A percentile compares a stretch with the other conserved stretches of the same genome.
phyloP scores from a whole-genome alignment of 2,329 filamentous ascomycete species.

The Piedraia hortae region DNA sequence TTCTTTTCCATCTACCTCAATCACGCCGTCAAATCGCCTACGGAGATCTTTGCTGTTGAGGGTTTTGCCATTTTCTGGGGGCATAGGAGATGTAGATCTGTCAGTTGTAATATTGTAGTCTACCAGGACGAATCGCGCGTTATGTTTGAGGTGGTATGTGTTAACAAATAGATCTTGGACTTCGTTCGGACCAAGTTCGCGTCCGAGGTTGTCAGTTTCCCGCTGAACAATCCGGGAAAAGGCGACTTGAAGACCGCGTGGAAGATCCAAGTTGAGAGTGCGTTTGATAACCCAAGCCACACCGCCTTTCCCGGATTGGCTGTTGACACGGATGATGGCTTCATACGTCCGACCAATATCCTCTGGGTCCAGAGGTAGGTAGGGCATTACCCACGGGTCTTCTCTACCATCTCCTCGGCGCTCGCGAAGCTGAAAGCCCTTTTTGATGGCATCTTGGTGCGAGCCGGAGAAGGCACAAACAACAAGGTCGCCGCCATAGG shows the following conservation, averaged over 20 bases:
- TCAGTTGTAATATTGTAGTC: constrained; percentile 83
- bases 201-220: constrained; percentile 49
- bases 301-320: constrained; percentile 81
- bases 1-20: constrained; percentile 58
- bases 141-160: constrained; percentile 60
- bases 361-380: constrained; percentile 72
- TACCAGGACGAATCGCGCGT: constrained; percentile 61
- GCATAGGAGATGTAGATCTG: constrained; percentile 45
- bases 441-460: constrained; percentile 92
- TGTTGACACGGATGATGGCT: constrained; percentile 92
- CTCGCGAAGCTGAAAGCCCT: constrained; percentile 48
- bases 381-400: constrained; percentile 59
- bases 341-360: constrained; percentile 96
- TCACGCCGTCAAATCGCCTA: constrained; percentile 60
- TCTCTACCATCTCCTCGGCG: constrained; percentile 29
- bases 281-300: constrained; percentile 82
- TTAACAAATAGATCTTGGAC: constrained; percentile 71
- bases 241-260: constrained; percentile 70
- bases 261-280: constrained; percentile 71
- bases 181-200: constrained; percentile 60
- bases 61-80: constrained; percentile 37
- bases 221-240: constrained; percentile 72
- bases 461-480: constrained; percentile 75
- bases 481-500: constrained; percentile 78
- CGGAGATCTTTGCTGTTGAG: constrained; percentile 39